Conservation (phyloP, 305 asterid genomes). For the Solanum hybrid region DNA sequence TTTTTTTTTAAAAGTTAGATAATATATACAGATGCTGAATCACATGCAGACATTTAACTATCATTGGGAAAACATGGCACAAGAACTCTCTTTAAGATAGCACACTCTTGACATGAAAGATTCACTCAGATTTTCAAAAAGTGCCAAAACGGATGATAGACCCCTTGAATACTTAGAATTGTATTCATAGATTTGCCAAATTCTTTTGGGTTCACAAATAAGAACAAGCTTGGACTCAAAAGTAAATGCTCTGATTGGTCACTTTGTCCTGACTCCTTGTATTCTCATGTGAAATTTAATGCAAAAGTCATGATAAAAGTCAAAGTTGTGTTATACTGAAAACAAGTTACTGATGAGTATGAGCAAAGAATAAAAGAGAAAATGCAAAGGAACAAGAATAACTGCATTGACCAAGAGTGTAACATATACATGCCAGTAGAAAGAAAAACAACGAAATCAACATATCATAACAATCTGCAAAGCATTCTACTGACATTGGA, state of each 20-base stretch:
- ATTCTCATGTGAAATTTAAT: neutral
- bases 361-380: neutral
- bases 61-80: neutral
- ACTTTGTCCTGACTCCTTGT: neutral
- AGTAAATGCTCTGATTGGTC: neutral
- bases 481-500: conserved; percentile 37
- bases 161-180: neutral
- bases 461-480: neutral
- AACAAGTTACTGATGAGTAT: neutral
- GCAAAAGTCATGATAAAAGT: neutral
- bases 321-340: neutral
- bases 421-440: neutral
- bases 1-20: neutral
- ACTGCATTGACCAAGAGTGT: neutral
- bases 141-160: neutral
- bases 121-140: neutral
- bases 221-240: neutral
- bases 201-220: neutral
- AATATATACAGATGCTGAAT: neutral
- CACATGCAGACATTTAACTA: neutral
- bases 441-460: neutral
- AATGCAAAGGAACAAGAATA: neutral
- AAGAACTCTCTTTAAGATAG: neutral
- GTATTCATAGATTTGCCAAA: neutral
- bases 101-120: neutral